Base-by-base conservation (phyloP, 164 flowering plant genomes). In the Warburgia ugandensis region DNA sequence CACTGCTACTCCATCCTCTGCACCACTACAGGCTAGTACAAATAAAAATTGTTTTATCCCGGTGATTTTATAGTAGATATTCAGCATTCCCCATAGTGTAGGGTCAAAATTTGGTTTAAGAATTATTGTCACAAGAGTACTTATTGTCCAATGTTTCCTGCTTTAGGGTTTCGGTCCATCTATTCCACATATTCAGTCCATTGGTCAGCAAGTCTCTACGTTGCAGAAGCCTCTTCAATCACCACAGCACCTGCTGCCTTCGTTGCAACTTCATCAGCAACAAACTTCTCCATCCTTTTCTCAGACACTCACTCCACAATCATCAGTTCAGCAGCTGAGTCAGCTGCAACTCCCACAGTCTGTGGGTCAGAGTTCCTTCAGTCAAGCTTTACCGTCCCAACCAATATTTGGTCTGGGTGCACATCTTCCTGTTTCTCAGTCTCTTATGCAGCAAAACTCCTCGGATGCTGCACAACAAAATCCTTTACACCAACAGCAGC, bases 201-300 rank as follows among this genome's bases (percentile, higher is more conserved):
- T 46, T 64, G 71, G 75, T 45, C 79, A 72, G 68, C 77, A 75
- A 51, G 46, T 76, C 47, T 79, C 99, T 14, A 84, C 96, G 2
- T 31, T 74, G 23, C 80, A 69, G 55, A 80, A 77, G 56, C 75
- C 86, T 39, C 49, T 66, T 53, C 83, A 77, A 39, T 79, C 86
- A 4, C 77, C 90, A 50, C 88, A 78, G 55, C 56, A 78, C 35
- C 52, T 74, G 53, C 75, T 82, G 10, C 60, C 83, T 54, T 62
- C 85, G 26, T 17, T 73, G 55, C 91, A 78, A 52, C 75, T 62
- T 17, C 85, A 72, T 5, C 40, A 72, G 10, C 71, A 58, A 47
- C 78, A 69, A 30, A 36, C 47, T 52, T 47, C 75, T 4, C 48
- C 68, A 29, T 54, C 85, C 22, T 72, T 67, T 60, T 28, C 80